Evolutionary conservation across 306 rosid genomes (phyloP).

Genomic region (peach (Prunus persica)): DNA sequence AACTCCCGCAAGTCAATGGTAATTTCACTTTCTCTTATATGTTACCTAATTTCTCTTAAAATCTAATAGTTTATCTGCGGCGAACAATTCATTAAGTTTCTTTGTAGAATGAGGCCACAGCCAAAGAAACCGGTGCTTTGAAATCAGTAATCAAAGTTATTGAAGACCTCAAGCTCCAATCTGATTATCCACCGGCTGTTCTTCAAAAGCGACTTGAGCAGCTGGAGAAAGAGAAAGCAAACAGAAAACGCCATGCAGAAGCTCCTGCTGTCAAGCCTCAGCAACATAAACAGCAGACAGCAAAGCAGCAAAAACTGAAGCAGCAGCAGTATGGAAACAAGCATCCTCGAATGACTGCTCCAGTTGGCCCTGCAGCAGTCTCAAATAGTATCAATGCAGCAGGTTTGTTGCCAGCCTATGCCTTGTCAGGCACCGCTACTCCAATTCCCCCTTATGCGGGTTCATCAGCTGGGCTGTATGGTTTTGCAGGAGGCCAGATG

Average conservation of each 20-base stretch:
- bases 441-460: conserved; percentile 41
- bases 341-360: conserved; percentile 37
- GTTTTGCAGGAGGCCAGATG: conserved; percentile 44
- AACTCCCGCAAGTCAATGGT: conserved; percentile 55
- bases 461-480: conserved; percentile 50
- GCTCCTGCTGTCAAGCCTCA: conserved; percentile 42
- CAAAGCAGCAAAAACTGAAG: conserved; percentile 24
- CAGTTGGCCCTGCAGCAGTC: conserved; percentile 36
- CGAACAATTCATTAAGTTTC: conserved; percentile 10
- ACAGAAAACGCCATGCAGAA: conserved; percentile 35
- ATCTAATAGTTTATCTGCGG: background rate
- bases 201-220: conserved; percentile 55
- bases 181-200: conserved; percentile 51
- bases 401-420: conserved; percentile 53
- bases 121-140: conserved; percentile 63
- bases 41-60: conserved; percentile 2
- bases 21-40: conserved; percentile 21
- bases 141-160: conserved; percentile 54
- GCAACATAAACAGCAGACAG: conserved; percentile 18
- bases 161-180: conserved; percentile 58
- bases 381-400: conserved; percentile 22
- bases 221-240: conserved; percentile 48
- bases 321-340: conserved; percentile 47
- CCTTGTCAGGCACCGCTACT: conserved; percentile 44
- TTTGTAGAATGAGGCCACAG: conserved; percentile 57